These are phyloP conservation scores for Alternaria ventricosa DNA, from an alignment of 2,329 filamentous ascomycete species.

Conservation along the genomic window DNA sequence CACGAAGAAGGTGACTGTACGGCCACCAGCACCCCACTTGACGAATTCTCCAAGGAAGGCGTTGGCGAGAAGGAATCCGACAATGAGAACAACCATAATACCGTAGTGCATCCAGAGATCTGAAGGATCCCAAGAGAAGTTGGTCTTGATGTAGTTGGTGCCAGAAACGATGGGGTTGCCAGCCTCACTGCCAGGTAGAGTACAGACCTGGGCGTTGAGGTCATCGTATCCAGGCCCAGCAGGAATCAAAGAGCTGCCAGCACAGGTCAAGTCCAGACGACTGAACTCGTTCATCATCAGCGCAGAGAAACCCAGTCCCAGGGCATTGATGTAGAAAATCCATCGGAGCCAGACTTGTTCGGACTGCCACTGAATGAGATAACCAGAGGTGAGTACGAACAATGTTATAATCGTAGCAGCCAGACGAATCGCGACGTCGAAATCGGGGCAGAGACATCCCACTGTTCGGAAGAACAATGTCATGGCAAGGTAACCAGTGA, in stretches of 20 bases:
- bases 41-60: conserved; percentile 80
- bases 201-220: conserved; percentile 80
- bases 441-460: conserved; percentile 76
- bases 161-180: conserved; percentile 71
- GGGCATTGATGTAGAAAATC: conserved; percentile 81
- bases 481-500: conserved; percentile 52
- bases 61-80: conserved; percentile 74
- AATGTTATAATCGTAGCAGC: conserved; percentile 80
- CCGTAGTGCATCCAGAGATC: conserved; percentile 72
- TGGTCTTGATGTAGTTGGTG: conserved; percentile 69
- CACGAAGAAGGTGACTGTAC: conserved; percentile 76
- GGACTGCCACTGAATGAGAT: conserved; percentile 79
- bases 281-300: conserved; percentile 90
- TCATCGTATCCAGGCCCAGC: conserved; percentile 72
- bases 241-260: conserved; percentile 71
- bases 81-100: conserved; percentile 77
- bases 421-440: conserved; percentile 83
- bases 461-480: conserved; percentile 55
- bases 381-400: conserved; percentile 82
- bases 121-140: conserved; percentile 69
- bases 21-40: conserved; percentile 81
- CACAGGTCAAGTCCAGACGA: conserved; percentile 72
- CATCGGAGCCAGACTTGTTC: conserved; percentile 82
- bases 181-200: conserved; percentile 72
- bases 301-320: conserved; percentile 76